Conservation (phyloP, 192 early-diverging fungal genomes). For the Allomyces javanicus region DNA sequence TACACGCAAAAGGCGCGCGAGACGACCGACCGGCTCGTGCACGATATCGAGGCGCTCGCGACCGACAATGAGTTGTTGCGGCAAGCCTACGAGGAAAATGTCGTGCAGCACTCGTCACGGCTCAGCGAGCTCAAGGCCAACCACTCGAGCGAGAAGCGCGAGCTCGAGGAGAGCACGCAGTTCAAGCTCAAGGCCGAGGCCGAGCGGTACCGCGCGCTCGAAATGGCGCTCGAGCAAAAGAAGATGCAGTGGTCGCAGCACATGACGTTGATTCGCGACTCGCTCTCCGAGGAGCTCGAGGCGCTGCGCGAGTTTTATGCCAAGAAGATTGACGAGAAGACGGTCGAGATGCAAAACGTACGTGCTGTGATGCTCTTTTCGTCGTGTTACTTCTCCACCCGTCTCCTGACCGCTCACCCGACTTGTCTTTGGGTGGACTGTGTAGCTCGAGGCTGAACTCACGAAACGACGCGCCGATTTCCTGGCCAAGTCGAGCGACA, state of each 20-base stretch:
- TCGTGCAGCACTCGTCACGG: slow-evolving; percentile 1
- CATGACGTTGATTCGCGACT: slow-evolving; percentile 14
- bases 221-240: slow-evolving; percentile 8
- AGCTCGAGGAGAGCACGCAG: slow-evolving; percentile 1
- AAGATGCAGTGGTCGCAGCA: slow-evolving; percentile 23
- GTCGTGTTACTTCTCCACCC: not conserved
- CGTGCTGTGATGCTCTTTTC: slow-evolving; percentile 1
- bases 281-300: slow-evolving; percentile 10
- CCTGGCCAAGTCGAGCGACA: slow-evolving; percentile 10
- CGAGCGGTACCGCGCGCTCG: slow-evolving; percentile 17
- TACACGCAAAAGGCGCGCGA: slow-evolving; percentile 5
- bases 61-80: not conserved
- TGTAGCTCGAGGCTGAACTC: slow-evolving; percentile 1
- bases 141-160: not conserved
- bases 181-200: slow-evolving; percentile 20
- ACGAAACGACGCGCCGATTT: not conserved
- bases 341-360: slow-evolving; percentile 17
- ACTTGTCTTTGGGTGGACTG: not conserved
- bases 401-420: not conserved
- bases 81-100: slow-evolving; percentile 4
- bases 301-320: slow-evolving; percentile 20
- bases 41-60: slow-evolving; percentile 4
- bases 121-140: not conserved
- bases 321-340: slow-evolving; percentile 22
- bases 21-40: slow-evolving; percentile 1